A percentile compares a stretch with the other conserved stretches of the same genome.
phyloP scores from a whole-genome alignment of 306 rosid species.

The Dalbergia oliveri region DNA sequence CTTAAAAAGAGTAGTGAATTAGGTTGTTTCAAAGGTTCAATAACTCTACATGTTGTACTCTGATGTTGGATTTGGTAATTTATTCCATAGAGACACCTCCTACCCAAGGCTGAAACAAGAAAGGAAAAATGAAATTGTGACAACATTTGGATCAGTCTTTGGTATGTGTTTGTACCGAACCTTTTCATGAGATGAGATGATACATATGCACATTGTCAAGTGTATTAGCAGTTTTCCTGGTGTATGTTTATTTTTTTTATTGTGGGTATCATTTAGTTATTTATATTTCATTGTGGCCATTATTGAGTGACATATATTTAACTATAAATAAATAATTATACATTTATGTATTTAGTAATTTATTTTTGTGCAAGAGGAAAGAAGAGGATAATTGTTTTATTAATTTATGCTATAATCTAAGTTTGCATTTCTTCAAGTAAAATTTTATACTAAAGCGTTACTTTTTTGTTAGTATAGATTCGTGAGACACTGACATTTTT shows the following conservation, averaged over 20 bases:
- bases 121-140: slow-evolving; percentile 33
- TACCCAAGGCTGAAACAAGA: slow-evolving; percentile 31
- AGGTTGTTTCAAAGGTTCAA: slow-evolving; percentile 56
- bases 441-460: too few species aligned
- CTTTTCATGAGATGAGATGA: slow-evolving; percentile 34
- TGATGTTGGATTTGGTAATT: slow-evolving; percentile 47
- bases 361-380: too few species aligned
- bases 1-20: slow-evolving; percentile 58
- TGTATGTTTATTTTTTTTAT: not conserved
- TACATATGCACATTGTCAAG: slow-evolving; percentile 36
- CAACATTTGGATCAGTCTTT: slow-evolving; percentile 40
- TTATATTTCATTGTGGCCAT: not conserved
- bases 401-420: too few species aligned
- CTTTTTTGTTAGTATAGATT: too few species aligned
- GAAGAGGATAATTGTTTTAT: too few species aligned
- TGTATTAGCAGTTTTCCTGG: not conserved
- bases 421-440: too few species aligned
- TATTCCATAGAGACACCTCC: slow-evolving; percentile 39
- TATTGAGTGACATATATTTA: too few species aligned
- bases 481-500: too few species aligned
- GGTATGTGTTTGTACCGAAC: slow-evolving; percentile 43
- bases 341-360: too few species aligned
- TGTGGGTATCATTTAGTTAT: not conserved
- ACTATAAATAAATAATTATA: too few species aligned
- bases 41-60: slow-evolving; percentile 48